phyloP scores from a whole-genome alignment of 305 asterid genomes.

The Nicotiana rustica region DNA sequence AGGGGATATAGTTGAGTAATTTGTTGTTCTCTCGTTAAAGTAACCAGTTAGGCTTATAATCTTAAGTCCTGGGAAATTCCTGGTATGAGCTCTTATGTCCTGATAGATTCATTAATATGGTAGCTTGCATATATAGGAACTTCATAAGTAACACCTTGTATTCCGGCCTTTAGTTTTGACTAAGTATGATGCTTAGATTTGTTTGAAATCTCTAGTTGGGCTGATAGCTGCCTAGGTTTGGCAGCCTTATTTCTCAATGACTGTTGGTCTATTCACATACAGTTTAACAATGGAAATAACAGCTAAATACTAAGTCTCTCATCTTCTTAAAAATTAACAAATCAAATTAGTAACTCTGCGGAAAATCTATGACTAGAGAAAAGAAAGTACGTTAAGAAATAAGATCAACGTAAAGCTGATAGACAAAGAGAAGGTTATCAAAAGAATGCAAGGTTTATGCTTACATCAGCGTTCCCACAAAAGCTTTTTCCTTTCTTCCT shows the following conservation, averaged over 20 bases:
- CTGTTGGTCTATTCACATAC: background rate
- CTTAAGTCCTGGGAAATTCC: background rate
- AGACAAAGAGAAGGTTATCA: conserved; percentile 10
- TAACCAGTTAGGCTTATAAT: background rate
- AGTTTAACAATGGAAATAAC: background rate
- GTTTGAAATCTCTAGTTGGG: conserved; percentile 8
- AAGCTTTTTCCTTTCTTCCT: background rate
- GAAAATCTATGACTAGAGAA: conserved; percentile 10
- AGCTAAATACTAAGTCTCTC: background rate
- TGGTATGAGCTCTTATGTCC: background rate
- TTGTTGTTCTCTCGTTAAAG: conserved; percentile 12
- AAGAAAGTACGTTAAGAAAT: background rate
- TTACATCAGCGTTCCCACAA: background rate
- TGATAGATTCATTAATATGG: background rate
- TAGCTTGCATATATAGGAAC: too few species aligned
- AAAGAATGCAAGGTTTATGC: background rate
- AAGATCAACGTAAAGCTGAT: conserved; percentile 1
- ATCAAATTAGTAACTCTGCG: background rate
- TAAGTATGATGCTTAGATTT: background rate
- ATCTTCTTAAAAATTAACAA: background rate
- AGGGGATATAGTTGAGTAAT: conserved; percentile 34
- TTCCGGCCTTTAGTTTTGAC: background rate
- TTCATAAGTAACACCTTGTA: too few species aligned
- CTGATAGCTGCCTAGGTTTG: conserved; percentile 1
- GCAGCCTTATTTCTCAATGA: background rate